Evolutionary conservation across 1,284 basidiomycete species (phyloP).

Genomic region (Kwoniella shivajii): DNA sequence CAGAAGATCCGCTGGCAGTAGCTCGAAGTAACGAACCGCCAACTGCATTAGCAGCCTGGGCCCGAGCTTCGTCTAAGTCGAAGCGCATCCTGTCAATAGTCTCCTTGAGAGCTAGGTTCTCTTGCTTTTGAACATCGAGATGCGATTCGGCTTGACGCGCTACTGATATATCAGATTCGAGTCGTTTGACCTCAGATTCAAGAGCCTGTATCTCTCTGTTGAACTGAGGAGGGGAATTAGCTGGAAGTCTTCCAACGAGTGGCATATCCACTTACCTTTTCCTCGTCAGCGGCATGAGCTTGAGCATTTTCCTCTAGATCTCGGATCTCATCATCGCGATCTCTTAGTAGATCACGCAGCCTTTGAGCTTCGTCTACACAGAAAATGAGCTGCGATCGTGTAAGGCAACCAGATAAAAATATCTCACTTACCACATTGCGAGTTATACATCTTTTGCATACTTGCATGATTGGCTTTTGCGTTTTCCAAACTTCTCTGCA

Average conservation of each 20-base stretch:
- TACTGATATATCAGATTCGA: conserved; percentile 67
- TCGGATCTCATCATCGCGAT: conserved; percentile 71
- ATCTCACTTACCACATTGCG: conserved; percentile 72
- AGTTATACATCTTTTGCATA: conserved; percentile 79
- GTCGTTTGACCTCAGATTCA: conserved; percentile 65
- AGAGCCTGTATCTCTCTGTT: conserved; percentile 65
- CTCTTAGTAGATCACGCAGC: conserved; percentile 70
- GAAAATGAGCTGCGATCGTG: neutral
- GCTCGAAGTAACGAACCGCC: conserved; percentile 7
- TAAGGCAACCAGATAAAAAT: neutral
- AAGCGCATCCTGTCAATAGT: conserved; percentile 88
- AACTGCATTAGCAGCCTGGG: conserved; percentile 54
- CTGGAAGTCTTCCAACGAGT: neutral
- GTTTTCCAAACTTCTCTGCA: conserved; percentile 70
- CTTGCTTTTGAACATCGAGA: conserved; percentile 85
- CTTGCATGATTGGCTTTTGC: conserved; percentile 68
- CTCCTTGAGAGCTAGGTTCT: conserved; percentile 85
- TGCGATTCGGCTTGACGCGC: conserved; percentile 70
- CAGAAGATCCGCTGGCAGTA: conserved; percentile 32
- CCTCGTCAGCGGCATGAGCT: conserved; percentile 62
- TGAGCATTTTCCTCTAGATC: conserved; percentile 63
- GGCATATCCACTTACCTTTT: conserved; percentile 52
- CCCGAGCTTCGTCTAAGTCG: conserved; percentile 83
- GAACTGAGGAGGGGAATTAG: conserved; percentile 26
- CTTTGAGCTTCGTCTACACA: conserved; percentile 70